Evolutionary conservation across 305 asterid species (phyloP).

Genomic region (Fraxinus latifolia): DNA sequence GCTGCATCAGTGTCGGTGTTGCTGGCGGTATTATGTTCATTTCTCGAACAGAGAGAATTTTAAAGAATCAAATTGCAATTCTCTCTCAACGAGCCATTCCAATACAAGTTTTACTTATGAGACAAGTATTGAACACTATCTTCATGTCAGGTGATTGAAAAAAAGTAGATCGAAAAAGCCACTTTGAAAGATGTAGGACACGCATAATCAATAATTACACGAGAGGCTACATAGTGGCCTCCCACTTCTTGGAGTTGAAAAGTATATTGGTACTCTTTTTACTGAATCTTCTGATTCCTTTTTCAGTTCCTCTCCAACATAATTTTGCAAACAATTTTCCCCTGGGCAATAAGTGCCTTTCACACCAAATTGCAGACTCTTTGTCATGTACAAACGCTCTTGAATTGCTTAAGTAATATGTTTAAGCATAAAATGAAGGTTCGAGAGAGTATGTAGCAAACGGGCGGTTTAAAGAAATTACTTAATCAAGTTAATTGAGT

Average conservation of each 20-base stretch:
- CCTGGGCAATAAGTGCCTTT: neutral
- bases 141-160: neutral
- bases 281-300: neutral
- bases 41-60: neutral
- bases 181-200: constrained; percentile 9
- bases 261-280: neutral
- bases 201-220: constrained; percentile 15
- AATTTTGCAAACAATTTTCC: constrained; percentile 4
- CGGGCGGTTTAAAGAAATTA: neutral
- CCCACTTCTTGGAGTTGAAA: constrained; percentile 32
- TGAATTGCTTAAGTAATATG: neutral
- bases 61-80: neutral
- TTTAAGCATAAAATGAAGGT: neutral
- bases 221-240: constrained; percentile 29
- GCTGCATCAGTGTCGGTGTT: neutral
- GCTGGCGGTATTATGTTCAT: neutral
- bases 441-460: neutral
- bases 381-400: constrained; percentile 13
- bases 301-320: neutral
- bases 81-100: neutral
- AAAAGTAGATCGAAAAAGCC: constrained; percentile 7
- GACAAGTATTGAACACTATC: neutral
- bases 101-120: neutral
- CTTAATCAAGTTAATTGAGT: neutral
- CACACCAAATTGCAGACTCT: constrained; percentile 10